Evolutionary conservation across 1,284 basidiomycete species (phyloP).

Genomic region (Fomitopsis pinicola): DNA sequence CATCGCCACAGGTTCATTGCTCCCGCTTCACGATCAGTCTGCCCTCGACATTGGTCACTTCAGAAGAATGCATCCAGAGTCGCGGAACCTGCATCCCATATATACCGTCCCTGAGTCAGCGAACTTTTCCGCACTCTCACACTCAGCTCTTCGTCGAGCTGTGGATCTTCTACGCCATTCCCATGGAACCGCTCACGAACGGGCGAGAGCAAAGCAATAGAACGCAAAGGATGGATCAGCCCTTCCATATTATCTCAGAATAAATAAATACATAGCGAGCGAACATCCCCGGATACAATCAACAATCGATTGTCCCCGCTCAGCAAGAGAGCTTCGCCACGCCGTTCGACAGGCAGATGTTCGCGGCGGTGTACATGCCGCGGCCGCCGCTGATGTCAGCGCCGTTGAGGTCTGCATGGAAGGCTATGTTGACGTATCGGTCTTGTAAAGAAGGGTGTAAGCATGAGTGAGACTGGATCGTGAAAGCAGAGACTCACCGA

Average conservation of each 20-base stretch:
- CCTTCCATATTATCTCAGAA: neutral
- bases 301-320: neutral
- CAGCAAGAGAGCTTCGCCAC: conserved; percentile 3
- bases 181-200: neutral
- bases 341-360: neutral
- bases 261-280: neutral
- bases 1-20: too few species aligned
- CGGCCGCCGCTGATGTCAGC: conserved; percentile 1
- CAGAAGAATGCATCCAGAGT: neutral
- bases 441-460: neutral
- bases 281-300: neutral
- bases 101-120: neutral
- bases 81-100: neutral
- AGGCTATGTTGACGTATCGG: conserved; percentile 6
- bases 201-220: too few species aligned
- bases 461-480: neutral
- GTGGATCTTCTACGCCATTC: neutral
- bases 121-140: neutral
- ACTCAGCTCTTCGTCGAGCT: neutral
- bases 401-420: conserved; percentile 6
- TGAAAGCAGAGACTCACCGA: neutral
- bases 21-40: too few species aligned
- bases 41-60: too few species aligned
- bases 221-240: neutral
- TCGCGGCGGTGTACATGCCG: conserved; percentile 1